Conservation (phyloP, 2,329 filamentous ascomycete species). For the Colletotrichum camelliae region DNA sequence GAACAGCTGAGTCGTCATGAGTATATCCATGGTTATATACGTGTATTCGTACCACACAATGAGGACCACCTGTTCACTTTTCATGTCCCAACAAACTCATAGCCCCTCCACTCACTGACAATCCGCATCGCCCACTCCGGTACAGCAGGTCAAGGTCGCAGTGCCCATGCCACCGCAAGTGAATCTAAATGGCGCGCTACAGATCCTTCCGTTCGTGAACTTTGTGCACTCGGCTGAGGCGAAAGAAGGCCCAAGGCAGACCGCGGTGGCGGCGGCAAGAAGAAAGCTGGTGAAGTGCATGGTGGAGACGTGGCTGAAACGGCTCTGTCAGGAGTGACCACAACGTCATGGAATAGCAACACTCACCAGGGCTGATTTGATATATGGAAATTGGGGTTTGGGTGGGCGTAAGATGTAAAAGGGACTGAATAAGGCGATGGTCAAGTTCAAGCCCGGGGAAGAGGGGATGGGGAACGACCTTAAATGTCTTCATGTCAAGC, state of each 20-base stretch:
- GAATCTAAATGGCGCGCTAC: background rate
- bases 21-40: too few species aligned
- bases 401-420: background rate
- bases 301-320: background rate
- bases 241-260: background rate
- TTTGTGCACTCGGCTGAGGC: background rate
- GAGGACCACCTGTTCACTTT: too few species aligned
- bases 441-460: background rate
- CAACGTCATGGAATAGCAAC: rapidly evolving
- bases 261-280: background rate
- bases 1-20: too few species aligned
- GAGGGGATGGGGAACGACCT: rapidly evolving
- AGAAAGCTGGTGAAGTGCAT: background rate
- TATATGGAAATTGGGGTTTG: rapidly evolving
- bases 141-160: background rate
- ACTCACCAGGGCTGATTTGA: background rate
- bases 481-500: background rate
- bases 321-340: background rate
- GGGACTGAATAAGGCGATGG: too few species aligned
- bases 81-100: background rate
- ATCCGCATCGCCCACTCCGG: background rate
- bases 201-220: background rate
- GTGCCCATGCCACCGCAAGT: background rate
- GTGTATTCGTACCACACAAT: too few species aligned
- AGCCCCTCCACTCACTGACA: background rate